Conservation (phyloP, 2,329 filamentous ascomycete species). For the Stagonosporopsis chrysanthemi region DNA sequence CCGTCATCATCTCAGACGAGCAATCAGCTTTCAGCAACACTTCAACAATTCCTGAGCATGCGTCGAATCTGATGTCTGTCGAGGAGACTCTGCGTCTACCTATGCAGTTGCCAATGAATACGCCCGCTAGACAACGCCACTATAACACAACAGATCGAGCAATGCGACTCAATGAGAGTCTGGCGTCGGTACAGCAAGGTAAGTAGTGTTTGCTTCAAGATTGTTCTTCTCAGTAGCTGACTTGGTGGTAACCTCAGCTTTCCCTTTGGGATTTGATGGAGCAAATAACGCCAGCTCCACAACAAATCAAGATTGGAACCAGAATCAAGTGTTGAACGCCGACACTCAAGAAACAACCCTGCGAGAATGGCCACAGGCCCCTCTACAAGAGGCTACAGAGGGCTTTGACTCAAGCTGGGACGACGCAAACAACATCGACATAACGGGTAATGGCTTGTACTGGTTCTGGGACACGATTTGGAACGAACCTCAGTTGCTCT, state of each 20-base stretch:
- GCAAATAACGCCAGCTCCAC: not conserved
- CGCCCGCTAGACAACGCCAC: not conserved
- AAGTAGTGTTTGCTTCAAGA: not conserved
- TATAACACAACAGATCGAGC: slow-evolving; percentile 10
- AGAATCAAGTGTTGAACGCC: not conserved
- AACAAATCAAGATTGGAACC: not conserved
- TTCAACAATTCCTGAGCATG: not conserved
- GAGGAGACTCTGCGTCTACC: slow-evolving; percentile 25
- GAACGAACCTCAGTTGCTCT: slow-evolving; percentile 8
- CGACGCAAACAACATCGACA: slow-evolving; percentile 12
- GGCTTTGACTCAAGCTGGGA: slow-evolving; percentile 1
- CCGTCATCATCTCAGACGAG: not conserved
- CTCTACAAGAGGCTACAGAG: not conserved
- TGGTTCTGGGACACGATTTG: slow-evolving; percentile 27
- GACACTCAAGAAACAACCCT: not conserved
- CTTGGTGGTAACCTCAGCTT: not conserved
- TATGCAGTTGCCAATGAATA: slow-evolving; percentile 10
- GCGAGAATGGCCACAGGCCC: slow-evolving; percentile 7
- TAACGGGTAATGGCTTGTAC: slow-evolving; percentile 21
- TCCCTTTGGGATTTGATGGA: slow-evolving; percentile 3
- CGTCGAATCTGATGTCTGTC: slow-evolving; percentile 17
- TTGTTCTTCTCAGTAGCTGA: not conserved
- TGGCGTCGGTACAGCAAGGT: slow-evolving; percentile 26
- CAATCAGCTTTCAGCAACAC: not conserved
- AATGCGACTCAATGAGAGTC: slow-evolving; percentile 22